Evolutionary conservation across 2,329 filamentous ascomycete genomes (phyloP), one percentile per base, ranked within the genome.

Genomic region (Aspergillus unguis): DNA sequence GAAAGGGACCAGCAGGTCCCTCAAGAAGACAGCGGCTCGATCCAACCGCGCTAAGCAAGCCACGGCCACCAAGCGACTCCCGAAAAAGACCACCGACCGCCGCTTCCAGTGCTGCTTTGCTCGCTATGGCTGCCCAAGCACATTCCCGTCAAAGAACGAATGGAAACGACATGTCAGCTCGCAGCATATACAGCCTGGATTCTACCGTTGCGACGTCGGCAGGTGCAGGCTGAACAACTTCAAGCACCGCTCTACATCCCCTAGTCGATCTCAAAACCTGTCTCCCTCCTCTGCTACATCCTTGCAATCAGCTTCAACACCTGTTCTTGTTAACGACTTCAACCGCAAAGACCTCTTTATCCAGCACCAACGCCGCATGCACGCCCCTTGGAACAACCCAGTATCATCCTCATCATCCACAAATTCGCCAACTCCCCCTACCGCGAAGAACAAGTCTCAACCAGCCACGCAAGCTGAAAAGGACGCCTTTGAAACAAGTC

Each of bases 271-370:
- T 36, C 40, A 17, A 29, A 26, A 31, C 7, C 44, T 25, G 6
- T 41, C 32, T 28, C 42, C 46, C 9, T 31, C 46, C 3, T 28
- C 36, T 2, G 17, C 45, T 8, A 6, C 45, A 11, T 23, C 37
- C 28, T 23, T 17, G 17, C 48, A 31, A 31, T 49, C 2, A 35
- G 49, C 11, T 27, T 10, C 17, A 8, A 10, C 35, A 52, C 58
- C 57, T 29, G 23, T 9, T 10, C 71, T 78, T 5, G 75, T 75
- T 36, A 85, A 86, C 62, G 85, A 84, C 69, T 96, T 96, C 77
- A 95, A 95, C 71, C 87, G 92, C 64, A 95, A 95, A 68, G 92
- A 96, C 64, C 82, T 96, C 7, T 96, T 92, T 74, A 90, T 87
- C 0, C 90, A 95, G 64, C 92, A 96, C 65, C 79, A 92, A 2